A percentile compares a stretch with the other conserved stretches of the same genome.
phyloP scores from a whole-genome alignment of 495 filamentous ascomycete genomes.

The Jackrogersella minutella region DNA sequence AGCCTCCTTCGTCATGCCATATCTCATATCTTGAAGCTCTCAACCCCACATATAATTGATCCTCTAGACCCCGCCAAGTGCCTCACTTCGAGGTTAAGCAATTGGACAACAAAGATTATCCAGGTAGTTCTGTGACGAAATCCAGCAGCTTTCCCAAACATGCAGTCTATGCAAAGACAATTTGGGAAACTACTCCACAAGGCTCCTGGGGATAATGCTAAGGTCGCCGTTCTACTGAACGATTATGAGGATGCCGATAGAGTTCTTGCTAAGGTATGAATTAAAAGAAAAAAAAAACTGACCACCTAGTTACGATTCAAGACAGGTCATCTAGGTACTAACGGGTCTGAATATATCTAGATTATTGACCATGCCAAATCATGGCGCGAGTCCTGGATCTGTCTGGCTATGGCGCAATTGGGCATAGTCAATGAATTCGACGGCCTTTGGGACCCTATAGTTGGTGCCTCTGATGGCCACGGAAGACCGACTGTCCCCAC shows the following conservation, averaged over 20 bases:
- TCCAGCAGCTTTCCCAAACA: constrained; percentile 50
- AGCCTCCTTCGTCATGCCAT: constrained; percentile 9
- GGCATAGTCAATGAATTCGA: constrained; percentile 76
- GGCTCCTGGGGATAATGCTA: constrained; percentile 77
- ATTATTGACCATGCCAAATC: constrained; percentile 80
- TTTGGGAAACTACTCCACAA: constrained; percentile 76
- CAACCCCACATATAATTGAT: constrained; percentile 22
- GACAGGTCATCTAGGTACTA: background rate
- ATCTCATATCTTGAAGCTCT: constrained; percentile 9
- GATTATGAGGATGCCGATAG: constrained; percentile 88
- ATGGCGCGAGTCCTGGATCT: constrained; percentile 87
- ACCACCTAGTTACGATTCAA: background rate
- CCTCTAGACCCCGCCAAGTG: constrained; percentile 6
- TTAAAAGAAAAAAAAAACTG: background rate
- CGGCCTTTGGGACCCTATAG: constrained; percentile 81
- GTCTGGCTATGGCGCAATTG: constrained; percentile 75
- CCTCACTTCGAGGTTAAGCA: constrained; percentile 9
- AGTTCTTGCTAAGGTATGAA: constrained; percentile 72
- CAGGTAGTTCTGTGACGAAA: constrained; percentile 2
- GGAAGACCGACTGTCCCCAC: constrained; percentile 67
- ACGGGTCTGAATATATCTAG: constrained; percentile 52
- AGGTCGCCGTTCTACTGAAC: constrained; percentile 76
- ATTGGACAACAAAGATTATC: background rate
- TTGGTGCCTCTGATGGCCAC: constrained; percentile 64
- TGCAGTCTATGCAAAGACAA: constrained; percentile 82